phyloP scores from a whole-genome alignment of 2,329 filamentous ascomycete species.

The Colletotrichum sublineola region DNA sequence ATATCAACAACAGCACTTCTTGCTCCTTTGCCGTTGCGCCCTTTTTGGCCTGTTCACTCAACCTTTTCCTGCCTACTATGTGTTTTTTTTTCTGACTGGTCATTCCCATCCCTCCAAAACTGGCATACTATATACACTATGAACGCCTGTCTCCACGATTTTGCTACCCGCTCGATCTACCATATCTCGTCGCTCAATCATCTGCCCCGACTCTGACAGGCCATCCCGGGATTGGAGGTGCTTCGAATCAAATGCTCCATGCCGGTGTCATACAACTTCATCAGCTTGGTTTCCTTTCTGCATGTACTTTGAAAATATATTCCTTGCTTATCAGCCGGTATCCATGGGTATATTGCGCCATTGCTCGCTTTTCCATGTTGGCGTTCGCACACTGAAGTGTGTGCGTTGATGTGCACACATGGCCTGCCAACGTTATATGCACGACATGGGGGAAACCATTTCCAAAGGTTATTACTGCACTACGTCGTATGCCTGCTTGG shows the following conservation, averaged over 20 bases:
- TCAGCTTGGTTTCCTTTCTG: slow-evolving; percentile 4
- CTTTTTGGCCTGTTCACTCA: background rate
- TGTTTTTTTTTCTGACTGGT: background rate
- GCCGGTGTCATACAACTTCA: slow-evolving; percentile 15
- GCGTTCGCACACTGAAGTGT: background rate
- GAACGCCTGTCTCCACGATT: background rate
- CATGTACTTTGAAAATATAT: background rate
- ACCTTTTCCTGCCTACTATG: background rate
- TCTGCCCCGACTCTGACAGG: background rate
- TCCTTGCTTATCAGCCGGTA: background rate
- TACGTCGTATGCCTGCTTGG: background rate
- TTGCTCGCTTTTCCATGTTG: background rate
- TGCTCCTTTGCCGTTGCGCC: slow-evolving; percentile 7
- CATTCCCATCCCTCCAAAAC: background rate
- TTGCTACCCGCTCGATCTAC: background rate
- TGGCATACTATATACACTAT: no score
- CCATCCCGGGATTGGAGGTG: background rate
- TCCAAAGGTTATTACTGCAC: slow-evolving; percentile 34
- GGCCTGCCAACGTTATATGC: slow-evolving; percentile 31
- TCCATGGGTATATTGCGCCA: slow-evolving; percentile 5
- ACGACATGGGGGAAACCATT: slow-evolving; percentile 34
- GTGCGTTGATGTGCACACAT: slow-evolving; percentile 6
- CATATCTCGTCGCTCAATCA: slow-evolving; percentile 1
- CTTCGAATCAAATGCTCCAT: background rate
- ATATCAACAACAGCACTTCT: slow-evolving; percentile 37